Evolutionary conservation across 2,329 filamentous ascomycete genomes (phyloP), one percentile per base, ranked within the genome.

Genomic region (Orbilia ellipsospora): DNA sequence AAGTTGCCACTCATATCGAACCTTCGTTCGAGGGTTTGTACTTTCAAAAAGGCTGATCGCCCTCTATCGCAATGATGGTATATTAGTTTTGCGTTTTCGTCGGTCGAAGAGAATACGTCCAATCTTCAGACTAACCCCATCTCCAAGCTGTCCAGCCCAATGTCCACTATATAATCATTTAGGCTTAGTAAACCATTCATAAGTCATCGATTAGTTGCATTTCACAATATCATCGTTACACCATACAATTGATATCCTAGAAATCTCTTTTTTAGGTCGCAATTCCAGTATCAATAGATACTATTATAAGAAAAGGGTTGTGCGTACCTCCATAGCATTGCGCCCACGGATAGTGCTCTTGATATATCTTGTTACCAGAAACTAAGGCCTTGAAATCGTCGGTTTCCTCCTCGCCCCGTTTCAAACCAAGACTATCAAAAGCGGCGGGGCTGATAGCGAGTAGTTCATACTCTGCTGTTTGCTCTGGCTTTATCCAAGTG

Each of bases 111-210:
- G 31, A 36, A 36, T 36, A 2, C 6, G 31, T 6, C 5, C 3
- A 36, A 36, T 36, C 5, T 48, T 18, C 13, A 2, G 40, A 62
- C 82, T 77, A 80, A 84, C 83, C 12, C 95, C 95, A 81, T 99
- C 95, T 50, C 95, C 95, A 0, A 99, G 88, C 82, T 99, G 95
- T 4, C 95, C 94, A 2, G 95, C 95, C 94, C 94, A 99, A 78
- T 91, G 89, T 4, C 95, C 95, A 81, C 83, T 85, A 70, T 40
- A 40, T 4, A n/a, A 13, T 18, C 40, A 13, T 44, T 52, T 7
- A 54, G 23, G 52, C 36, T 20, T 79, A 3, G 15, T 72, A 28
- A 36, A 15, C 15, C 10, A 40, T 16, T 10, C 18, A 18, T 13
- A 48, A 15, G 44, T 18, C 16, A 42, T n/a, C 28, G 13, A 48